A percentile compares a stretch with the other conserved stretches of the same genome.
Evolutionary conservation across 192 early-diverging fungal species (phyloP).

Genomic region (Gaertneriomyces semiglobifer): DNA sequence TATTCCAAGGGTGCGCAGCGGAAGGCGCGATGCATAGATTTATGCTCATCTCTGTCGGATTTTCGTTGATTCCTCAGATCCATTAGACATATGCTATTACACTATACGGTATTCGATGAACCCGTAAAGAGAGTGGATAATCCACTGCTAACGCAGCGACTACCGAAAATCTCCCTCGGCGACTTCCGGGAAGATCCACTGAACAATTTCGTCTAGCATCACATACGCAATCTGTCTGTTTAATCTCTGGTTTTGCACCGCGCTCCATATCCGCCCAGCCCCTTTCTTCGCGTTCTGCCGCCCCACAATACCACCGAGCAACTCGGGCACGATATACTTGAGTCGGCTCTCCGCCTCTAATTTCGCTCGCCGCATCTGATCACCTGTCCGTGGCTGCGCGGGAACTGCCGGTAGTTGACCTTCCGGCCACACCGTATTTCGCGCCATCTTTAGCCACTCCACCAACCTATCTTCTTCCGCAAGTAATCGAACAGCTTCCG

Average conservation of each 20-base stretch:
- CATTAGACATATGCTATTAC: no score
- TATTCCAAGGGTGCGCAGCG: no score
- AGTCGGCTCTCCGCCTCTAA: constrained; percentile 28
- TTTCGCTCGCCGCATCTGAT: constrained; percentile 41
- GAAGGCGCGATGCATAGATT: no score
- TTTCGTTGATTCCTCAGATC: no score
- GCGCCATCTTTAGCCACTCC: constrained; percentile 27
- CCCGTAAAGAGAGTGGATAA: no score
- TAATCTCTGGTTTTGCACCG: constrained; percentile 71
- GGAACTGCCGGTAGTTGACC: constrained; percentile 29
- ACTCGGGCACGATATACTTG: constrained; percentile 37
- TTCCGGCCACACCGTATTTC: constrained; percentile 53
- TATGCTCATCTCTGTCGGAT: no score
- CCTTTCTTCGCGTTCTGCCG: constrained; percentile 75
- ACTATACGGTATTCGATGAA: no score
- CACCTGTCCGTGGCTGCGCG: constrained; percentile 35
- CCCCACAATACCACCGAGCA: constrained; percentile 78
- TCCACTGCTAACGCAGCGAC: no score
- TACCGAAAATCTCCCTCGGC: neutral
- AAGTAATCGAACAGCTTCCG: constrained; percentile 25
- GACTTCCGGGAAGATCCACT: constrained; percentile 67
- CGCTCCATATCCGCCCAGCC: constrained; percentile 61
- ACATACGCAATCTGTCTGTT: constrained; percentile 78
- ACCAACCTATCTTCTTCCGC: constrained; percentile 36
- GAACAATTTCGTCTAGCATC: constrained; percentile 70